Evolutionary conservation across 2,329 filamentous ascomycete species (phyloP).

Genomic region (Colletotrichum tanaceti): DNA sequence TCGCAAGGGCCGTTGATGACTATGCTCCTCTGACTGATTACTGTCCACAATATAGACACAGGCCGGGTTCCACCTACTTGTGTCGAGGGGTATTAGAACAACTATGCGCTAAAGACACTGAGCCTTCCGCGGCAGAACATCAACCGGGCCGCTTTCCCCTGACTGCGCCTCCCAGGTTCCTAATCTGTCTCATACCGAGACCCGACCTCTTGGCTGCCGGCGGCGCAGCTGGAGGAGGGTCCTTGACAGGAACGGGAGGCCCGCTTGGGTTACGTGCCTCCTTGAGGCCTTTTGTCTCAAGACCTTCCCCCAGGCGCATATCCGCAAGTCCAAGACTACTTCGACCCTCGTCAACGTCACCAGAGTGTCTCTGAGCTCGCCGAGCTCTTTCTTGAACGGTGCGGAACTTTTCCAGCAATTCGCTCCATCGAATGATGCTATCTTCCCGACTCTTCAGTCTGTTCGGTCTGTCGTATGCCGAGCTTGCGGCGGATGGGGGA

Average conservation of each 20-base stretch:
- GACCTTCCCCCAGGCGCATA: constrained; percentile 55
- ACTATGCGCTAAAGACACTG: constrained; percentile 24
- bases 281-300: constrained; percentile 55
- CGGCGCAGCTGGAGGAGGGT: constrained; percentile 54
- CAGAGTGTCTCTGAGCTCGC: constrained; percentile 71
- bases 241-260: constrained; percentile 62
- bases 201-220: constrained; percentile 69
- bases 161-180: constrained; percentile 77
- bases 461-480: constrained; percentile 78
- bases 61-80: constrained; percentile 1
- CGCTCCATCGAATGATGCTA: constrained; percentile 86
- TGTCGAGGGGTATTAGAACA: constrained; percentile 28
- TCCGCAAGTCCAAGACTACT: constrained; percentile 58
- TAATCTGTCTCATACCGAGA: constrained; percentile 73
- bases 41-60: constrained; percentile 25
- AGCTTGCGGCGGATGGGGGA: constrained; percentile 60
- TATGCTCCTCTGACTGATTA: not conserved
- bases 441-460: constrained; percentile 87
- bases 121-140: constrained; percentile 44
- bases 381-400: constrained; percentile 88
- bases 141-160: constrained; percentile 64
- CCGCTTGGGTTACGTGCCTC: constrained; percentile 51
- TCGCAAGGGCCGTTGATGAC: constrained; percentile 52
- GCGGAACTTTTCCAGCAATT: constrained; percentile 94
- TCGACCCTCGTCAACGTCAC: constrained; percentile 62